Conservation (phyloP, 2,329 filamentous ascomycete species). For the Rasamsonia emersonii region DNA sequence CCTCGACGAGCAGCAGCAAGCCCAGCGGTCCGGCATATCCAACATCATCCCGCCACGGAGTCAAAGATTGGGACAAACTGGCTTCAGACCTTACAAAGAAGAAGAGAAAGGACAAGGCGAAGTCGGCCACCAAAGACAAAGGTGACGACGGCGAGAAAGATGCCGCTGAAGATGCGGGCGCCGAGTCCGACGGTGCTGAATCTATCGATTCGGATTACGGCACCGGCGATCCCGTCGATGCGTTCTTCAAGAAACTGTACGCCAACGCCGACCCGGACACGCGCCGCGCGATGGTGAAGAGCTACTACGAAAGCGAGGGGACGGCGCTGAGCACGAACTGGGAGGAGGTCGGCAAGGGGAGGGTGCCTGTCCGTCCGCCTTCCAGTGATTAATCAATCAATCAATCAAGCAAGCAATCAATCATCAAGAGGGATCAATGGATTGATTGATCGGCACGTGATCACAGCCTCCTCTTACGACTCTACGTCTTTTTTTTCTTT, state of each 20-base stretch:
- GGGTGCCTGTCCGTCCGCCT: constrained; percentile 46
- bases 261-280: constrained; percentile 68
- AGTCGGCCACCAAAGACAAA: constrained; percentile 17
- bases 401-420: too few relatives aligned
- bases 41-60: constrained; percentile 71
- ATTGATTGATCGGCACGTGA: too few relatives aligned
- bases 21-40: constrained; percentile 58
- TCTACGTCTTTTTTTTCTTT: too few relatives aligned
- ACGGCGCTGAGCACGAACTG: constrained; percentile 90
- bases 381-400: constrained; percentile 17
- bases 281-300: constrained; percentile 94
- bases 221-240: constrained; percentile 57
- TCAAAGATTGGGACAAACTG: constrained; percentile 88
- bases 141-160: constrained; percentile 18
- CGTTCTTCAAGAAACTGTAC: constrained; percentile 88
- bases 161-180: constrained; percentile 29
- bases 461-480: too few relatives aligned
- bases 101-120: constrained; percentile 22
- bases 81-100: constrained; percentile 43
- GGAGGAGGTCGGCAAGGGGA: constrained; percentile 65
- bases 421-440: too few relatives aligned
- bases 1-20: constrained; percentile 6
- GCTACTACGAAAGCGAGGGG: constrained; percentile 86
- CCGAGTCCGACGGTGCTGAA: constrained; percentile 48
- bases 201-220: constrained; percentile 36